Conservation (phyloP, 192 early-diverging fungal species). For the Podila epicladia region DNA sequence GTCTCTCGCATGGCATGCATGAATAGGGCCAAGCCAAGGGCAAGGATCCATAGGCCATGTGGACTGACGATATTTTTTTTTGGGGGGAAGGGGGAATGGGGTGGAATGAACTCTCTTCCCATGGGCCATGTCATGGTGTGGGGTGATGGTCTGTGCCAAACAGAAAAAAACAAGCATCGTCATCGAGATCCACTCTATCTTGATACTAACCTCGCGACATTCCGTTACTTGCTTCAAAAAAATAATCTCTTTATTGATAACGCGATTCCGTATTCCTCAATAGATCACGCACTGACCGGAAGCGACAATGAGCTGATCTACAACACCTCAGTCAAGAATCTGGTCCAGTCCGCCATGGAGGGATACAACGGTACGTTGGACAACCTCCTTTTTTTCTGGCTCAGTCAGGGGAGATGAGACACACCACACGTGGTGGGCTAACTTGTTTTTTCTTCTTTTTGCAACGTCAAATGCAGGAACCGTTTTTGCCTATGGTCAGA, state of each 20-base stretch:
- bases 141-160: not conserved
- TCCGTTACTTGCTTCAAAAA: not conserved
- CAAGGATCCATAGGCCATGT: too few species aligned
- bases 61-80: too few species aligned
- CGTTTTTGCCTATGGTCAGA: conserved; percentile 99
- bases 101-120: too few species aligned
- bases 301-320: conserved; percentile 54
- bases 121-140: too few species aligned
- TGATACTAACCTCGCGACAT: not conserved
- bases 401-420: not conserved
- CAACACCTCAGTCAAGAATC: conserved; percentile 47
- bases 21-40: too few species aligned
- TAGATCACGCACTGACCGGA: conserved; percentile 48
- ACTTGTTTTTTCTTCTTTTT: not conserved
- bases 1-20: not conserved
- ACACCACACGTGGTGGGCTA: not conserved
- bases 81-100: too few species aligned
- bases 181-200: too few species aligned
- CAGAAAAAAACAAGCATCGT: too few species aligned
- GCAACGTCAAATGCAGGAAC: conserved; percentile 66
- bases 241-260: not conserved
- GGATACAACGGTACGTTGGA: conserved; percentile 90
- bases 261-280: not conserved
- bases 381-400: not conserved
- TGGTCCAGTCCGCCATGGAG: conserved; percentile 75